Evolutionary conservation across 78 protist species (phyloP).

Genomic region (Dictyostelium purpureum): DNA sequence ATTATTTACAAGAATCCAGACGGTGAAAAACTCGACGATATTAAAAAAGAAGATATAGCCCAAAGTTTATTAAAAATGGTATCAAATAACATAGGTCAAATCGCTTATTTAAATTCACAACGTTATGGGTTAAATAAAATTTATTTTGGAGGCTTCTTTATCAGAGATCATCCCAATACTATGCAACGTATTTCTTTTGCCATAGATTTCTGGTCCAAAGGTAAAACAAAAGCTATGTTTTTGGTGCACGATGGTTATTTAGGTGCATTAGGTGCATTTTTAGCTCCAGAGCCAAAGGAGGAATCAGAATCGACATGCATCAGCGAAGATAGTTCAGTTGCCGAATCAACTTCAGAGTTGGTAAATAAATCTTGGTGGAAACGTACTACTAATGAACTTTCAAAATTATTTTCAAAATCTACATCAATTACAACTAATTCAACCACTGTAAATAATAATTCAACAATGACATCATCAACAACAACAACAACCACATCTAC

Average conservation of each 20-base stretch:
- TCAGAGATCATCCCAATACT: slow-evolving; percentile 84
- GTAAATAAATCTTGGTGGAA: slow-evolving; percentile 41
- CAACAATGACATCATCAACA: background rate
- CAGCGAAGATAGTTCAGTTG: background rate
- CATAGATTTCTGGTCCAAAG: slow-evolving; percentile 89
- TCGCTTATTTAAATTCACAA: slow-evolving; percentile 86
- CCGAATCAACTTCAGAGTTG: background rate
- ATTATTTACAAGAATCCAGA: slow-evolving; percentile 38
- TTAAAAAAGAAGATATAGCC: slow-evolving; percentile 69
- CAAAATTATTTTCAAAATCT: slow-evolving; percentile 13
- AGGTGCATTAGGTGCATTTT: slow-evolving; percentile 91
- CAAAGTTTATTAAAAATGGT: slow-evolving; percentile 88
- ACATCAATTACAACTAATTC: background rate
- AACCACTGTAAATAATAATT: background rate
- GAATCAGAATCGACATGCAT: background rate
- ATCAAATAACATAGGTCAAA: slow-evolving; percentile 94
- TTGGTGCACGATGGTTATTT: slow-evolving; percentile 92
- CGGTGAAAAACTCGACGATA: background rate
- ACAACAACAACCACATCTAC: slow-evolving; percentile 16
- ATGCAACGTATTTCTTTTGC: slow-evolving; percentile 80
- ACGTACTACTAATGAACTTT: slow-evolving; percentile 33
- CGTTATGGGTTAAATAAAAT: slow-evolving; percentile 55
- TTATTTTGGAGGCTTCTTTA: slow-evolving; percentile 91
- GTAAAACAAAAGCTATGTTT: slow-evolving; percentile 84
- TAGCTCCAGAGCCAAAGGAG: slow-evolving; percentile 4